Evolutionary conservation across 345 rosid genomes (phyloP), one percentile per base, ranked within the genome.

Genomic region (Garcia nutans): DNA sequence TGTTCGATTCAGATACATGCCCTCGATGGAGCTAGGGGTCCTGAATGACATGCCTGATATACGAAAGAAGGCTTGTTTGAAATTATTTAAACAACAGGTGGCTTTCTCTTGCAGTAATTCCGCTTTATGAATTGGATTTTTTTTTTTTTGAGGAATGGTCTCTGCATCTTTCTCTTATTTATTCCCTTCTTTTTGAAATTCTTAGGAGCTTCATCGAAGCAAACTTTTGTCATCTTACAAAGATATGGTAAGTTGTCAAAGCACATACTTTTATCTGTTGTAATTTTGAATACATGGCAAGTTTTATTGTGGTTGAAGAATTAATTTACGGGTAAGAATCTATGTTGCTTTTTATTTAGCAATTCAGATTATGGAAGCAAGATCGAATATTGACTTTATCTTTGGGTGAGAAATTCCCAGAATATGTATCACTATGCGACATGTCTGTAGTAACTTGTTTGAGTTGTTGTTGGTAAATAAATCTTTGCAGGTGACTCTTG

Each of bases 1-100:
- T 50, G 0, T 20, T 22, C 17, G 5, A 65, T 65, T 76, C 80
- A 95, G 96, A 73, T 93, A 86, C 86, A 70, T 93, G 83, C 89
- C 92, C 10, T 80, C 82, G 71, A 88, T 93, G 98, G 89, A 96
- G 76, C 78, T 96, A 26, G 99, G 99, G 52, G 88, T 84, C 74
- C 66, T 96, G 74, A 87, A 80, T 74, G 93, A 88, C 74, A 89
- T 91, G 93, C 82, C 82, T 1, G 79, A 87, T 77, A 87, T 96
- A 76, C 83, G 87, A 79, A 78, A 85, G 76, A 93, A 89, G 82
- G 94, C 99, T 67, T 88, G 82, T 71, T 80, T 73, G 56, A 96
- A 90, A 82, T 83, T 95, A 72, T 80, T 79, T 60, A 87, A 79
- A 81, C 96, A 93, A 79, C 97, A 87, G 86, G 97, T 93, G 63